These are phyloP conservation scores for Ballota nigra DNA, from an alignment of 257 asterid species.

Conservation along the genomic window DNA sequence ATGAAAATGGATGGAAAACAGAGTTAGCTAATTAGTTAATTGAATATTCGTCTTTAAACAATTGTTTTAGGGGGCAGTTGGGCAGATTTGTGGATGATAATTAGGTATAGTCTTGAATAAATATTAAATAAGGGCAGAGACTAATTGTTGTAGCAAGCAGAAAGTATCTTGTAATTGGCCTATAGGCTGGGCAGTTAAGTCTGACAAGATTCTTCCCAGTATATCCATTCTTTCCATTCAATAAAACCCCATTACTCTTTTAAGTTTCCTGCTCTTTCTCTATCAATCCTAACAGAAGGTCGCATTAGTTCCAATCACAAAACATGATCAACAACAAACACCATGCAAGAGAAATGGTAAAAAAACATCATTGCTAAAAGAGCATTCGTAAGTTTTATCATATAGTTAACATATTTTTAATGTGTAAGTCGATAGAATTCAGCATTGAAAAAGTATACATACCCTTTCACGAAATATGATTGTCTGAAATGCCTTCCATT, in stretches of 20 bases:
- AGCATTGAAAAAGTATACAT: not conserved
- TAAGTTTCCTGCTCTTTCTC: not conserved
- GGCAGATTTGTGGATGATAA: not conserved
- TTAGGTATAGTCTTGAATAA: not conserved
- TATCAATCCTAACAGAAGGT: not conserved
- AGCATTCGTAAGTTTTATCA: not conserved
- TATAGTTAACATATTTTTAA: not conserved
- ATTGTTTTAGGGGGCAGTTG: not conserved
- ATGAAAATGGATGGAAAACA: not conserved
- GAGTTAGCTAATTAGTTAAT: not conserved
- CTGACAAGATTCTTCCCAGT: not conserved
- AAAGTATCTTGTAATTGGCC: not conserved
- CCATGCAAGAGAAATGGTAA: not conserved
- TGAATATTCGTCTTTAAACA: not conserved
- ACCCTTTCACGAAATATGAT: constrained; percentile 84
- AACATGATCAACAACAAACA: constrained; percentile 8
- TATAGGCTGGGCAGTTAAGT: not conserved
- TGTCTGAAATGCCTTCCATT: constrained; percentile 92
- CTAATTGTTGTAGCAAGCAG: not conserved
- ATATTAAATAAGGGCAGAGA: not conserved
- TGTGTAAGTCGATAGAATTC: constrained; percentile 16
- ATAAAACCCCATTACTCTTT: not conserved
- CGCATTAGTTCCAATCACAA: not conserved
- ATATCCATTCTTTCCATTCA: not conserved
- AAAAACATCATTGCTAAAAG: not conserved